Evolutionary conservation across 2,329 filamentous ascomycete genomes (phyloP), one percentile per base, ranked within the genome.

Genomic region (Pyricularia sp.): DNA sequence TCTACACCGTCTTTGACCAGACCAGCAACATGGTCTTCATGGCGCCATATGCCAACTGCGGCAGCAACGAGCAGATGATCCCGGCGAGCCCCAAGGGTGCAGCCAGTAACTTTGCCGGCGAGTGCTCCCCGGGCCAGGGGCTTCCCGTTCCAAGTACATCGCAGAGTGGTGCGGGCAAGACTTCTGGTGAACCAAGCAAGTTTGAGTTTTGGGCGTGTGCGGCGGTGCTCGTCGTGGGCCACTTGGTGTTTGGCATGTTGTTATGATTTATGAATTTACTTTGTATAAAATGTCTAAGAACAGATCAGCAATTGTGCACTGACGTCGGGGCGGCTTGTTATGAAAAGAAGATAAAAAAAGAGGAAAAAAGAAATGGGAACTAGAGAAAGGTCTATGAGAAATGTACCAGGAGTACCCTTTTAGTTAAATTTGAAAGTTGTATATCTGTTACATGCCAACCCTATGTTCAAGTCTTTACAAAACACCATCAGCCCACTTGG

Each of bases 1-100:
- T 75, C 4, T 78, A 76, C 33, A 75, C 74, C 50, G 76, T 77
- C 30, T 77, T 75, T 30, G 76, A 78, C 72, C 76, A 78, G 74
- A 73, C 76, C 65, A 74, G 75, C 69, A 71, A 74, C 68, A 71
- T 71, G 63, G 68, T 78, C 59, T 74, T 73, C 66, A 68, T 78
- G 68, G 77, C 76, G 0, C 76, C 75, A 71, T 77, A 76, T 33
- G 73, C 73, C 11, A 72, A 73, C 71, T 78, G 77, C 70, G 76
- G 74, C 28, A 69, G 70, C 59, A 72, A 74, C 68, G 70, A 75
- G 67, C 72, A 76, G 42, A 71, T 74, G 10, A 77, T 78, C 64
- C 70, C 73, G 0, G 66, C 72, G 1, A 31, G 30, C 58, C 55
- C 28, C 9, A 12, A 23, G 0, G 72, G 72, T 23, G 23, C 65